A percentile compares a stretch with the other conserved stretches of the same genome.
These are phyloP conservation scores for Syncephalastrum racemosum DNA, from an alignment of 371 early-diverging fungal species.

Conservation along the genomic window DNA sequence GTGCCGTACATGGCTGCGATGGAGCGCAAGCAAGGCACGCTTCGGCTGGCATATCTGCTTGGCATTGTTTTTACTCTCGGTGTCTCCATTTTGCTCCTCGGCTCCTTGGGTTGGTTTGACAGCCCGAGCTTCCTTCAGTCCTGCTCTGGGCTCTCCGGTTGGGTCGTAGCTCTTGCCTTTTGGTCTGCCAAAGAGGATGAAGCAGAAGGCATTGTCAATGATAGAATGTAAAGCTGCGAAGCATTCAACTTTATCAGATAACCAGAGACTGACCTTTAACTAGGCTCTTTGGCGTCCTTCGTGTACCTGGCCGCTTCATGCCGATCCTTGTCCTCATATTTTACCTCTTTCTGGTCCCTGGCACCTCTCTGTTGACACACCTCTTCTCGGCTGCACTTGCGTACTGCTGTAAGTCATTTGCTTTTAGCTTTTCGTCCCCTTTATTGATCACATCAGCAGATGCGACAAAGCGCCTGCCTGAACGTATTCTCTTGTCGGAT, in stretches of 20 bases:
- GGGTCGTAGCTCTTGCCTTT: constrained; percentile 23
- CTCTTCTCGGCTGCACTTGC: constrained; percentile 13
- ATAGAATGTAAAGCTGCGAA: constrained; percentile 21
- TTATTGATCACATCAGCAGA: not conserved
- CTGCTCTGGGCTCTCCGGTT: constrained; percentile 23
- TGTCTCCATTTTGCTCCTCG: constrained; percentile 5
- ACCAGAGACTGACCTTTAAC: not conserved
- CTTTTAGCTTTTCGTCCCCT: not conserved
- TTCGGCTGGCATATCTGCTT: constrained; percentile 16
- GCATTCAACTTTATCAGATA: not conserved
- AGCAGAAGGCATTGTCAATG: constrained; percentile 11
- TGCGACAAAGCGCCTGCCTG: constrained; percentile 6
- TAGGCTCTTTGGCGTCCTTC: constrained; percentile 30
- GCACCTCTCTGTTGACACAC: constrained; percentile 19
- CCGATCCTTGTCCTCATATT: constrained; percentile 21
- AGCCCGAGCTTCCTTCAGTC: constrained; percentile 4
- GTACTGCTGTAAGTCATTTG: constrained; percentile 17
- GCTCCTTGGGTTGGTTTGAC: not conserved
- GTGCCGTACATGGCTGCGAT: constrained; percentile 18
- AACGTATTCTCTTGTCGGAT: constrained; percentile 7
- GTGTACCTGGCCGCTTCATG: constrained; percentile 19
- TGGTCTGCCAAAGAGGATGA: constrained; percentile 24
- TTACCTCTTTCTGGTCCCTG: constrained; percentile 25
- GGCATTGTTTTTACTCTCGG: constrained; percentile 11
- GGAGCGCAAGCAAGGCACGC: constrained; percentile 20